phyloP scores from a whole-genome alignment of 108 stramenopile species.

The Skeletonema menzelii region DNA sequence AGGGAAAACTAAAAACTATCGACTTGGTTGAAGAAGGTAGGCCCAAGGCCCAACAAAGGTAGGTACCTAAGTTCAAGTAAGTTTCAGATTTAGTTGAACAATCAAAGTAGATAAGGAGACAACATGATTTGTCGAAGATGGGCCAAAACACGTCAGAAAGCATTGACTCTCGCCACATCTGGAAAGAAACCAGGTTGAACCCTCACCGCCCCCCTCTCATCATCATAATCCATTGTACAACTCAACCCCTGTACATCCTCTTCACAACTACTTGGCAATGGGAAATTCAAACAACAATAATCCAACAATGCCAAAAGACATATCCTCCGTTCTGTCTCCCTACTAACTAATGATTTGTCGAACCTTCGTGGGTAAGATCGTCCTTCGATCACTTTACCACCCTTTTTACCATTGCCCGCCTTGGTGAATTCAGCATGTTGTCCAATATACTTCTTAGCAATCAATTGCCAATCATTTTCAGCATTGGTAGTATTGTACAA shows the following conservation, averaged over 20 bases:
- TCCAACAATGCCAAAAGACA: slow-evolving; percentile 29
- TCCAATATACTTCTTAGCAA: slow-evolving; percentile 23
- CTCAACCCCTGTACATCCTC: not conserved
- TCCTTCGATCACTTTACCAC: slow-evolving; percentile 25
- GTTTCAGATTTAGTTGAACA: too few relatives aligned
- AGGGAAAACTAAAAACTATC: too few relatives aligned
- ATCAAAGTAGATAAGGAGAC: too few relatives aligned
- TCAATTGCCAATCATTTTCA: slow-evolving; percentile 14
- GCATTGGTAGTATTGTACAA: slow-evolving; percentile 31
- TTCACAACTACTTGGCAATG: slow-evolving; percentile 16
- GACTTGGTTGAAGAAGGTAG: too few relatives aligned
- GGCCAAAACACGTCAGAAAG: too few relatives aligned
- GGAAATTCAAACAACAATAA: slow-evolving; percentile 40
- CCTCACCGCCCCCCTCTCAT: not conserved
- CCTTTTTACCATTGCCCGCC: not conserved
- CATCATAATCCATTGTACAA: slow-evolving; percentile 32
- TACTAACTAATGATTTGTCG: slow-evolving; percentile 11
- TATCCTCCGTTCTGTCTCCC: slow-evolving; percentile 13
- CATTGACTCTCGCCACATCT: not conserved
- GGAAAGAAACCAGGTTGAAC: slow-evolving; percentile 27
- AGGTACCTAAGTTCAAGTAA: too few relatives aligned
- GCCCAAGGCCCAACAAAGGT: too few relatives aligned
- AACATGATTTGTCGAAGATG: too few relatives aligned
- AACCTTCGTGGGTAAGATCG: slow-evolving; percentile 23
- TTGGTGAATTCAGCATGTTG: not conserved